Evolutionary conservation across 371 early-diverging fungal species (phyloP).

Genomic region (Rhizopus arrhizus): DNA sequence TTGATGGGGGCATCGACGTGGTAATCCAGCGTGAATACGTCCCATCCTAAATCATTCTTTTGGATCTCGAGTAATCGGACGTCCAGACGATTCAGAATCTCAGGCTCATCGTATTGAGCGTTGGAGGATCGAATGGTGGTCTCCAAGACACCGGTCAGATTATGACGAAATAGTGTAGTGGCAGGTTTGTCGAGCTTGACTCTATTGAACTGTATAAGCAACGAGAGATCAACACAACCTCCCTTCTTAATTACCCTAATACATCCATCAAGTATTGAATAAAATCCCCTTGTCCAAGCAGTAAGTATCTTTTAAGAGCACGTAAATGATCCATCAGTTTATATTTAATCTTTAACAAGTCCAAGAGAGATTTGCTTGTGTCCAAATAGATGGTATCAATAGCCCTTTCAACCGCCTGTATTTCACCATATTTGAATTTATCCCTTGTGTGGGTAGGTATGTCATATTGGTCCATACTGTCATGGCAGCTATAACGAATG

Average conservation of each 20-base stretch:
- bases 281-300: constrained; percentile 96
- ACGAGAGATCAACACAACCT: background rate
- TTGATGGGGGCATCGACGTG: constrained; percentile 83
- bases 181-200: constrained; percentile 75
- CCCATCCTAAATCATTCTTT: constrained; percentile 87
- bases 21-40: constrained; percentile 88
- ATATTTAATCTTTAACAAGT: constrained; percentile 74
- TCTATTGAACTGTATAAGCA: constrained; percentile 55
- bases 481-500: constrained; percentile 83
- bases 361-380: constrained; percentile 74
- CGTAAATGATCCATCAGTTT: constrained; percentile 82
- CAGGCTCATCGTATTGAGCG: constrained; percentile 85
- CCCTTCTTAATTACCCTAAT: background rate
- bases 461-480: constrained; percentile 46
- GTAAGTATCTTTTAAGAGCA: constrained; percentile 87
- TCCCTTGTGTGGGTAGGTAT: constrained; percentile 3
- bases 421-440: constrained; percentile 73
- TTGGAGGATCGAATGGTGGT: constrained; percentile 86
- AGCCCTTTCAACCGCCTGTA: constrained; percentile 66
- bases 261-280: constrained; percentile 85
- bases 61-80: constrained; percentile 72
- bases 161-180: constrained; percentile 80
- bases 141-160: constrained; percentile 84
- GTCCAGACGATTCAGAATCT: constrained; percentile 77
- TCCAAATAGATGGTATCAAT: constrained; percentile 74